Evolutionary conservation across 306 rosid genomes (phyloP).

Genomic region (Cucumis cinereus): DNA sequence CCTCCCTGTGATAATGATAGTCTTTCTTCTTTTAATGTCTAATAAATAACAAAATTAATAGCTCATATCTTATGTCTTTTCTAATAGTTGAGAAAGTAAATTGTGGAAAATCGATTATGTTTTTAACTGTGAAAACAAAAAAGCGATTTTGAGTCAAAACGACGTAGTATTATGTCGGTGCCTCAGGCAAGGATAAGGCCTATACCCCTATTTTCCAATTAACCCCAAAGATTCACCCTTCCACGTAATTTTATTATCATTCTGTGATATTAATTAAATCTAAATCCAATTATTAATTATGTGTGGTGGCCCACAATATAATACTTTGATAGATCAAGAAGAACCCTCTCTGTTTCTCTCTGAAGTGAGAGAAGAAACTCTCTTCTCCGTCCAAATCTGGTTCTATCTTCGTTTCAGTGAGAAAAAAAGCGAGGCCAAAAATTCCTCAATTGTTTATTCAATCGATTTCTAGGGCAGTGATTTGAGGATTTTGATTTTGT

Average conservation of each 20-base stretch:
- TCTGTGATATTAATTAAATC: not conserved
- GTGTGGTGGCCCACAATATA: not conserved
- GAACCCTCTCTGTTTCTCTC: not conserved
- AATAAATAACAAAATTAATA: no score
- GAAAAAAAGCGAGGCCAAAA: not conserved
- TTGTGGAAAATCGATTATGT: not conserved
- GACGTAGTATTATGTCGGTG: not conserved
- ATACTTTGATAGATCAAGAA: not conserved
- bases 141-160: not conserved
- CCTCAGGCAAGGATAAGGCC: no score
- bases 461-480: not conserved
- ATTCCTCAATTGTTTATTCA: not conserved
- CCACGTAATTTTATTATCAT: not conserved
- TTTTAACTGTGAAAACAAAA: not conserved
- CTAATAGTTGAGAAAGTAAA: no score
- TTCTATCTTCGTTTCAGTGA: not conserved
- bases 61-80: no score
- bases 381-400: slow-evolving; percentile 5
- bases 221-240: no score
- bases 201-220: no score
- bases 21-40: no score
- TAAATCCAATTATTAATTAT: not conserved
- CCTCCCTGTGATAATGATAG: not conserved
- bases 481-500: not conserved
- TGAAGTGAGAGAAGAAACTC: slow-evolving; percentile 1